Evolutionary conservation across 106 monocot species (phyloP), one percentile per base, ranked within the genome.

Genomic region (Acanthochlamys bracteata): DNA sequence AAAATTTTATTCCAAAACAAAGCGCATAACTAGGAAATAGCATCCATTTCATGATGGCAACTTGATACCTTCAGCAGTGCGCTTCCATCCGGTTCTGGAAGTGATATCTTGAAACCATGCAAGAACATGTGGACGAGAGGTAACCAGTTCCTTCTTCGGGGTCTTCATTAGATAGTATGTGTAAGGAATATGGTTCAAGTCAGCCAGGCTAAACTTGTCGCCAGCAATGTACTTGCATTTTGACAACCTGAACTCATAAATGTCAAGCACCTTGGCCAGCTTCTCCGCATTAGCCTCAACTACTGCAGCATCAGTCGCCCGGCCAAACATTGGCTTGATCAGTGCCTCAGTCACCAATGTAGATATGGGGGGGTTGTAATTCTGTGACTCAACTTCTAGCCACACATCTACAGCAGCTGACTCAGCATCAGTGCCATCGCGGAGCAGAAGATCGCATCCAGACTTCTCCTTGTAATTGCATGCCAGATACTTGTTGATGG

Each of bases 371-470:
- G 80, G 73, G 41, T 41, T 55, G 79, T 73, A 86, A 22, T 83
- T 76, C 57, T 76, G 73, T 10, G 83, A 39, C 65, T 87, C 87
- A 20, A 83, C 72, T 65, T 87, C 79, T 46, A 87, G 59, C 87
- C 87, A 87, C 47, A 77, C 59, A 7, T 77, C 83, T 33, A 83
- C 69, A 57, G 25, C 11, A 12, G 82, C 80, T 7, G 61, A 10
- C 41, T 83, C 71, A 7, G 55, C 49, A 17, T 55, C 58, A 55
- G 39, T 51, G 57, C 53, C 58, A 16, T 51, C 63, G 24, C 25
- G 22, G 7, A 59, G 39, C 14, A 85, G 71, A 9, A 83, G 75
- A 59, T 79, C 79, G 43, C 13, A 7, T 45, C 43, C 43, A 13
- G 10, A 9, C 13, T 7, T 7, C n/a, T 67, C 13, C 65, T 71